Evolutionary conservation across 768 basidiomycete species (phyloP).

Genomic region (Serendipita sp.): DNA sequence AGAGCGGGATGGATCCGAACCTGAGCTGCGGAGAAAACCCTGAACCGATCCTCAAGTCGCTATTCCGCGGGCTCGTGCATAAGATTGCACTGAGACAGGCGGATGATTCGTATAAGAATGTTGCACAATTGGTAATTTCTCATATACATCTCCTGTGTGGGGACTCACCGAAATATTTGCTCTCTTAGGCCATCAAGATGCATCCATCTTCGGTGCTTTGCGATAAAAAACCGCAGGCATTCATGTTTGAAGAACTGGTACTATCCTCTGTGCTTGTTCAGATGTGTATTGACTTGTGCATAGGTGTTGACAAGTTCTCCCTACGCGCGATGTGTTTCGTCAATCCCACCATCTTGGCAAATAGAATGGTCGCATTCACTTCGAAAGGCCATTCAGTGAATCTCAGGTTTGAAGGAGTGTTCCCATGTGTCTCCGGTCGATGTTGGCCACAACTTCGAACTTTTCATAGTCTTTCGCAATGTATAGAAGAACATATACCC

Average conservation of each 20-base stretch:
- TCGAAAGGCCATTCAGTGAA: background rate
- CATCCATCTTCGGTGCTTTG: constrained; percentile 76
- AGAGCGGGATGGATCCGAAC: constrained; percentile 44
- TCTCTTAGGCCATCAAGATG: constrained; percentile 56
- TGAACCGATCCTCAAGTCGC: constrained; percentile 51
- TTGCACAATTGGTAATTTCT: constrained; percentile 23
- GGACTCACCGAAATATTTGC: constrained; percentile 4
- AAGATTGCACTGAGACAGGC: constrained; percentile 74
- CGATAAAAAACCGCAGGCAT: constrained; percentile 68
- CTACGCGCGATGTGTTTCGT: constrained; percentile 85
- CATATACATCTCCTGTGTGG: background rate
- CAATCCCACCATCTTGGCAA: constrained; percentile 45
- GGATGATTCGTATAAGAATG: constrained; percentile 71
- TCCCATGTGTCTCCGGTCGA: too few species aligned
- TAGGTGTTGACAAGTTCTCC: constrained; percentile 69
- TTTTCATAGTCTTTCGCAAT: too few species aligned
- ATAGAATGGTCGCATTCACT: constrained; percentile 4
- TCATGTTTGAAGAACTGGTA: constrained; percentile 89
- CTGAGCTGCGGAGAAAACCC: constrained; percentile 45
- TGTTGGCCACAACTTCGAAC: too few species aligned
- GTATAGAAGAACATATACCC: too few species aligned
- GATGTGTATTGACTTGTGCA: background rate
- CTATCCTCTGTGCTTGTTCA: constrained; percentile 17
- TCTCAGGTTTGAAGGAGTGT: background rate
- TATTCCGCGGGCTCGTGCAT: constrained; percentile 62